Conservation (phyloP, 169 alveolate genomes). For the Babesia divergens region DNA sequence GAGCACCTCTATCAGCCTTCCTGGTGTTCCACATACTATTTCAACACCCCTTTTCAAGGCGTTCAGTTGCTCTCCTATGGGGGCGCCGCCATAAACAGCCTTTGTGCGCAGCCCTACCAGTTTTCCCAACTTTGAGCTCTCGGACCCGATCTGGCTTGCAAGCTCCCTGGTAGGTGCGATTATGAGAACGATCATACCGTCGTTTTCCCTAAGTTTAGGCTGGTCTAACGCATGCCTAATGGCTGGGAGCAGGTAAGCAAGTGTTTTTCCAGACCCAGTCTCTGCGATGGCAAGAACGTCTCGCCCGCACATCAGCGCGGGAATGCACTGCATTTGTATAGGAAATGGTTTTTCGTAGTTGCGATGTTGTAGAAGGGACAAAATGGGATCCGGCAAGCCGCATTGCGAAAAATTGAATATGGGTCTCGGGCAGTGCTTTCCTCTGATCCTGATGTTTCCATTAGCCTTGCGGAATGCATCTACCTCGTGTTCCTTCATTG, state of each 20-base stretch:
- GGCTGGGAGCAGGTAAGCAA: conserved; percentile 96
- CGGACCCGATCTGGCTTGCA: conserved; percentile 89
- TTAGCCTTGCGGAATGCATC: conserved; percentile 84
- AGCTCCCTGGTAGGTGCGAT: conserved; percentile 94
- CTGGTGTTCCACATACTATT: conserved; percentile 97
- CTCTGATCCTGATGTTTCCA: conserved; percentile 89
- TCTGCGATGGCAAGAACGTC: conserved; percentile 98
- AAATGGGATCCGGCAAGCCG: conserved; percentile 92
- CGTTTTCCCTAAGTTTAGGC: conserved; percentile 83
- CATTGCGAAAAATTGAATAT: conserved; percentile 93
- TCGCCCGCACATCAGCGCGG: conserved; percentile 91
- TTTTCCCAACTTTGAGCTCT: conserved; percentile 74
- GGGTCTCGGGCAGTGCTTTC: conserved; percentile 92
- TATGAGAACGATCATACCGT: conserved; percentile 87
- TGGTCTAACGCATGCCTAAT: conserved; percentile 91
- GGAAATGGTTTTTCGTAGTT: conserved; percentile 93
- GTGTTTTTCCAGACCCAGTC: conserved; percentile 98
- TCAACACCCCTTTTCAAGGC: conserved; percentile 92
- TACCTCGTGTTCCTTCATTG: conserved; percentile 86
- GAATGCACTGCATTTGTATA: conserved; percentile 94
- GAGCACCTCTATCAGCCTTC: conserved; percentile 93
- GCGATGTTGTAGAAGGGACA: conserved; percentile 86
- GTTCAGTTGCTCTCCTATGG: conserved; percentile 85
- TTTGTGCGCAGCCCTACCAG: conserved; percentile 76
- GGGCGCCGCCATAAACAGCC: conserved; percentile 94